phyloP scores from a whole-genome alignment of 345 rosid genomes.

The Pugionium cornutum region DNA sequence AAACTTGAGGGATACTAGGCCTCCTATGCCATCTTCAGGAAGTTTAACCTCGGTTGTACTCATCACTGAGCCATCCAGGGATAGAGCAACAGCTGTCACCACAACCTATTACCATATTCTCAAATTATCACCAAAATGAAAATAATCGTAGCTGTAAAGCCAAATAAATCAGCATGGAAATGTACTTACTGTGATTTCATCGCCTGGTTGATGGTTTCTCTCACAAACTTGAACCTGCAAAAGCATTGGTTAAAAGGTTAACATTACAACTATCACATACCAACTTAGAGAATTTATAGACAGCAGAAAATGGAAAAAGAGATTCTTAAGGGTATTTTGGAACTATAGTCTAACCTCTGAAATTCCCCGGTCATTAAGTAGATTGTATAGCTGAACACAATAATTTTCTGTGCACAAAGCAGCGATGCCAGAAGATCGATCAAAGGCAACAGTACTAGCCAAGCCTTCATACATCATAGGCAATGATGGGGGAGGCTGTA shows the following conservation, averaged over 20 bases:
- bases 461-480: conserved; percentile 53
- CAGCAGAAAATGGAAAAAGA: conserved; percentile 13
- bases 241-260: conserved; percentile 5
- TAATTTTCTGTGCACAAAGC: conserved; percentile 81
- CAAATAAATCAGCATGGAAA: conserved; percentile 1
- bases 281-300: conserved; percentile 1
- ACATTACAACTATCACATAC: neutral
- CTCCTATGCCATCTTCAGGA: conserved; percentile 88
- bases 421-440: conserved; percentile 63
- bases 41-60: conserved; percentile 82
- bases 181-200: conserved; percentile 72
- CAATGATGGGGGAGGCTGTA: conserved; percentile 73
- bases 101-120: conserved; percentile 51
- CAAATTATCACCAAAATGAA: conserved; percentile 20
- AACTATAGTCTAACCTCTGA: conserved; percentile 62
- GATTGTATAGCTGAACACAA: conserved; percentile 81
- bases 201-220: conserved; percentile 96
- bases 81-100: conserved; percentile 76
- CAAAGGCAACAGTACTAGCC: conserved; percentile 62
- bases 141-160: neutral
- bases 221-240: conserved; percentile 91
- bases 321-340: neutral
- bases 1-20: conserved; percentile 82
- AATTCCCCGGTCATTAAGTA: conserved; percentile 73
- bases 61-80: conserved; percentile 80